phyloP scores from a whole-genome alignment of 2,329 filamentous ascomycete genomes.

The Pestalotiopsis fici region DNA sequence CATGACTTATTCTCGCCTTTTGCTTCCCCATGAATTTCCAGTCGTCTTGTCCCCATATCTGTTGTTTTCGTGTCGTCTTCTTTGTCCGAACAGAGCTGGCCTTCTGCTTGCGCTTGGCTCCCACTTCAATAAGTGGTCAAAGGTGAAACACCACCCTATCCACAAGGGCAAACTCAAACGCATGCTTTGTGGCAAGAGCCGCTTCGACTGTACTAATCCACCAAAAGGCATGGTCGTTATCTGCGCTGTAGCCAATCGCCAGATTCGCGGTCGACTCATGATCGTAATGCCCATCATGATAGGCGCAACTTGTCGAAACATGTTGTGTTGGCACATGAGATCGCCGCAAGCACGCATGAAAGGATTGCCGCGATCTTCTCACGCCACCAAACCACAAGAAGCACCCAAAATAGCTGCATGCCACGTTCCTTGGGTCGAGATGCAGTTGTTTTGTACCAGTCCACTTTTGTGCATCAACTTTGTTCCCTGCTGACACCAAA shows the following conservation, averaged over 20 bases:
- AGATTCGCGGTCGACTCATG: background rate
- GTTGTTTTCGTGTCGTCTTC: background rate
- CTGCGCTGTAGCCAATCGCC: background rate
- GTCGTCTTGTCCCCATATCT: too few species aligned
- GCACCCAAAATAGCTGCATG: background rate
- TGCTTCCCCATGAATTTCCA: background rate
- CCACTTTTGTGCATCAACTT: background rate
- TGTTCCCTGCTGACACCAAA: constrained; percentile 3
- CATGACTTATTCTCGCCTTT: background rate
- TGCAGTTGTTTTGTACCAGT: background rate
- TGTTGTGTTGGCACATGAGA: background rate
- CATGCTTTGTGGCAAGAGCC: constrained; percentile 24
- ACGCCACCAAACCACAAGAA: background rate
- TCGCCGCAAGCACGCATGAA: background rate
- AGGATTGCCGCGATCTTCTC: background rate
- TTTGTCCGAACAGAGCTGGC: background rate
- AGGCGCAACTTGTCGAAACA: constrained; percentile 1
- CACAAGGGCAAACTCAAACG: constrained; percentile 29
- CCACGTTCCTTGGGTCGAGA: background rate
- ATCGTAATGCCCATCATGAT: background rate
- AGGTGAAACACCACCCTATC: constrained; percentile 38
- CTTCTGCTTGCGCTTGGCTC: background rate
- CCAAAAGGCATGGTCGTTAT: background rate
- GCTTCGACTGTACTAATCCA: constrained; percentile 22
- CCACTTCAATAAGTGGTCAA: background rate